phyloP scores from a whole-genome alignment of 805 yeast genomes.

The Schizosaccharomyces octosporus region DNA sequence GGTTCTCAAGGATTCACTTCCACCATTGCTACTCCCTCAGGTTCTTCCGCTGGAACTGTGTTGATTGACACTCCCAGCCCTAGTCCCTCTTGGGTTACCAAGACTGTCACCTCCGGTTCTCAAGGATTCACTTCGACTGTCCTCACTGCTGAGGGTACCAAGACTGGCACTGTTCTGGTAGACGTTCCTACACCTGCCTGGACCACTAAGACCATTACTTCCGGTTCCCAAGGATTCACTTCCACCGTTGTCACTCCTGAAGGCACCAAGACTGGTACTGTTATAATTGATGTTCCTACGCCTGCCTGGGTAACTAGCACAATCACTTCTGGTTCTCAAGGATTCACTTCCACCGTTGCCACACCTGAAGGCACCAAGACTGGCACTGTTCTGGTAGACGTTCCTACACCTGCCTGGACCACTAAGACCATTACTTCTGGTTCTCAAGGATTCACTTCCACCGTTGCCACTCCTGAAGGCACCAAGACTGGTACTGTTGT shows the following conservation, averaged over 20 bases:
- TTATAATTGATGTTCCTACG: too few relatives aligned
- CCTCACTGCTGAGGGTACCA: background rate
- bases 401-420: background rate
- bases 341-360: too few relatives aligned
- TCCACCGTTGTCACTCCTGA: background rate
- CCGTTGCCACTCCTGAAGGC: background rate
- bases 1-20: too few relatives aligned
- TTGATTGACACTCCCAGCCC: too few relatives aligned
- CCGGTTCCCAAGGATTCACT: background rate
- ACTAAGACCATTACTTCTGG: background rate
- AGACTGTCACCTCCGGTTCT: background rate
- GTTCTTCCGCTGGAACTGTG: too few relatives aligned
- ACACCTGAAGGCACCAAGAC: too few relatives aligned
- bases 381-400: background rate
- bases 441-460: background rate
- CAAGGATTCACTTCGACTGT: background rate
- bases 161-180: background rate
- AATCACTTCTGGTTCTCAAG: too few relatives aligned
- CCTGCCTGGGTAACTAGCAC: too few relatives aligned
- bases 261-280: too few relatives aligned
- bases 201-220: background rate
- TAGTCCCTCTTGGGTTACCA: too few relatives aligned
- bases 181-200: background rate
- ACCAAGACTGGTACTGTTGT: background rate
- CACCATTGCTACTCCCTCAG: too few relatives aligned